These are phyloP conservation scores for Globisporangium rhizosaccharum DNA, from an alignment of 352 stramenopile genomes.

Conservation along the genomic window DNA sequence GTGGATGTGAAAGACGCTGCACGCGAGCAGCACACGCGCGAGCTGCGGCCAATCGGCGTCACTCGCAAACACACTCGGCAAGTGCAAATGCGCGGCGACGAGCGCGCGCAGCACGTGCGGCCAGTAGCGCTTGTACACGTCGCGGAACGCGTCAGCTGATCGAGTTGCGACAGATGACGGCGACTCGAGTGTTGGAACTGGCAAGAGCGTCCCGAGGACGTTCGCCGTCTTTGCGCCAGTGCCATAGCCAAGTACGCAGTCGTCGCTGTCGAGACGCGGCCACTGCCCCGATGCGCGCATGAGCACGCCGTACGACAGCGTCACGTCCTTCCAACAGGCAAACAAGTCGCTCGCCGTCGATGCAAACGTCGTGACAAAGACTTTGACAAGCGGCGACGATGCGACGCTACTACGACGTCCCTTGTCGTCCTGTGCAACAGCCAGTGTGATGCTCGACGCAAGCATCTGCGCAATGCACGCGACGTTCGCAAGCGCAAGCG, in stretches of 20 bases:
- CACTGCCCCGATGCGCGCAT: slow-evolving; percentile 44
- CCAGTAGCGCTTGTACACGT: slow-evolving; percentile 58
- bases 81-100: slow-evolving; percentile 23
- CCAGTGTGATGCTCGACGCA: slow-evolving; percentile 30
- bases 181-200: slow-evolving; percentile 10
- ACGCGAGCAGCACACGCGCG: slow-evolving; percentile 27
- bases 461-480: slow-evolving; percentile 54
- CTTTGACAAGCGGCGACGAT: slow-evolving; percentile 42
- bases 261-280: slow-evolving; percentile 12
- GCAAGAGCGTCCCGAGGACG: slow-evolving; percentile 21
- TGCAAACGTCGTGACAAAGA: slow-evolving; percentile 44
- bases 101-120: slow-evolving; percentile 45
- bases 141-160: slow-evolving; percentile 17
- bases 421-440: slow-evolving; percentile 14
- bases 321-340: slow-evolving; percentile 51
- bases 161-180: slow-evolving; percentile 8
- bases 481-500: slow-evolving; percentile 56
- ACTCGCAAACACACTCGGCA: slow-evolving; percentile 13
- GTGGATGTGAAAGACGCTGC: slow-evolving; percentile 39
- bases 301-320: slow-evolving; percentile 31
- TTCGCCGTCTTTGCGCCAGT: slow-evolving; percentile 11
- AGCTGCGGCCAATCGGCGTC: background rate
- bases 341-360: slow-evolving; percentile 30
- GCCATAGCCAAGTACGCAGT: slow-evolving; percentile 9
- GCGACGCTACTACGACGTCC: slow-evolving; percentile 15